Evolutionary conservation across 768 basidiomycete genomes (phyloP), one percentile per base, ranked within the genome.

Genomic region (Calvatia gigantea): DNA sequence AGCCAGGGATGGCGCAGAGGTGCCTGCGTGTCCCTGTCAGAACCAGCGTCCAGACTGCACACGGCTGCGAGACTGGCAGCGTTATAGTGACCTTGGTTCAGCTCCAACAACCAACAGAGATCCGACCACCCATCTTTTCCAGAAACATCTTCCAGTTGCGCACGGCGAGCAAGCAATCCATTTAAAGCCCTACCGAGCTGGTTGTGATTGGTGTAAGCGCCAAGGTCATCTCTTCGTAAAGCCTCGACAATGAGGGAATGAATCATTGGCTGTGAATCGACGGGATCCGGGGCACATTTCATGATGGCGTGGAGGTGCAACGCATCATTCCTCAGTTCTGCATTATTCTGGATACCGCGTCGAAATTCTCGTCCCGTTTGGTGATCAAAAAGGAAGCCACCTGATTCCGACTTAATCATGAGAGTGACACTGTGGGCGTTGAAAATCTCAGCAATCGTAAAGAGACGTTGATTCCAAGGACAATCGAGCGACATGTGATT

Each of bases 81-180:
- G 44, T 66, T 66, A 35, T 66, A 66, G 46, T 65, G 65, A 3
- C 62, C 65, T 43, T 66, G 64, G 50, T 66, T 66, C 23, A 66
- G 32, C 47, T 66, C 65, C 21, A 65, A 57, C 4, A 65, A 27
- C 64, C 61, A 64, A 23, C 60, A 58, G 9, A 65, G 54, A 31
- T 65, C 64, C 6, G 54, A 55, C 64, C 64, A 65, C 0, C 64
- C 64, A 23, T 65, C 60, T 25, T 52, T 58, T 11, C 64, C 64
- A 1, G 12, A 17, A 15, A 65, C 51, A 46, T 64, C 59, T 11
- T 39, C 52, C 1, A 61, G 54, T 6, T 50, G 57, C 6, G 64
- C 61, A 21, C 64, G 64, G 23, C 64, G 52, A 25, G 61, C 62
- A 8, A 65, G 58, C 8, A 65, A 46, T 2, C 64, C 64, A 45